Evolutionary conservation across 192 early-diverging fungal genomes (phyloP).

Genomic region (Geranomyces michiganensis): DNA sequence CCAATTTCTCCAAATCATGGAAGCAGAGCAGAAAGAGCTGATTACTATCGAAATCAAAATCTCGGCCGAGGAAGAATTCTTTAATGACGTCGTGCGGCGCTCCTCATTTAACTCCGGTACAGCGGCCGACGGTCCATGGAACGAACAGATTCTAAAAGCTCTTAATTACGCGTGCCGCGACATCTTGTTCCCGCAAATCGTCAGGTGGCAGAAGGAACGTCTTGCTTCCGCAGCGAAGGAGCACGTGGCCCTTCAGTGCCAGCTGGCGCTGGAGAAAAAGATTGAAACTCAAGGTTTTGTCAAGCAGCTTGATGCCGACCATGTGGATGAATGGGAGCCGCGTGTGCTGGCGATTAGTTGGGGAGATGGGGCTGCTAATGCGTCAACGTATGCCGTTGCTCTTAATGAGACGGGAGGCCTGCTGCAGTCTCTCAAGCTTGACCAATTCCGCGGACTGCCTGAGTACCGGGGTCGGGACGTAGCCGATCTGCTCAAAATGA

Average conservation of each 20-base stretch:
- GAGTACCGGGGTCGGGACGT: constrained; percentile 29
- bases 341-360: constrained; percentile 71
- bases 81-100: constrained; percentile 55
- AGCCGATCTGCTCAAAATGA: constrained; percentile 15
- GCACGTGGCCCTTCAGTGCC: constrained; percentile 66
- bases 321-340: constrained; percentile 46
- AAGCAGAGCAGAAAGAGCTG: constrained; percentile 74
- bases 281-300: constrained; percentile 46
- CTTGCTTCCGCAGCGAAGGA: constrained; percentile 74
- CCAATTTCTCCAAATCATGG: constrained; percentile 76
- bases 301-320: constrained; percentile 17
- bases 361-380: constrained; percentile 67
- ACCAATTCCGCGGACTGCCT: constrained; percentile 47
- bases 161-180: constrained; percentile 63
- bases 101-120: constrained; percentile 64
- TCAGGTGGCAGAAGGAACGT: constrained; percentile 75
- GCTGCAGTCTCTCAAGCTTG: constrained; percentile 65
- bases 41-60: constrained; percentile 63
- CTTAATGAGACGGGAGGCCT: constrained; percentile 78
- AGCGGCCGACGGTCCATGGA: constrained; percentile 74
- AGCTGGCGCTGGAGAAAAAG: constrained; percentile 71
- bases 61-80: constrained; percentile 47
- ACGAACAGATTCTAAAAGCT: constrained; percentile 69
- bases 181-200: constrained; percentile 70
- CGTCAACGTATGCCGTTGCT: constrained; percentile 64